These are phyloP conservation scores for Calendula officinalis DNA, from an alignment of 129 eudicot species.

Conservation along the genomic window DNA sequence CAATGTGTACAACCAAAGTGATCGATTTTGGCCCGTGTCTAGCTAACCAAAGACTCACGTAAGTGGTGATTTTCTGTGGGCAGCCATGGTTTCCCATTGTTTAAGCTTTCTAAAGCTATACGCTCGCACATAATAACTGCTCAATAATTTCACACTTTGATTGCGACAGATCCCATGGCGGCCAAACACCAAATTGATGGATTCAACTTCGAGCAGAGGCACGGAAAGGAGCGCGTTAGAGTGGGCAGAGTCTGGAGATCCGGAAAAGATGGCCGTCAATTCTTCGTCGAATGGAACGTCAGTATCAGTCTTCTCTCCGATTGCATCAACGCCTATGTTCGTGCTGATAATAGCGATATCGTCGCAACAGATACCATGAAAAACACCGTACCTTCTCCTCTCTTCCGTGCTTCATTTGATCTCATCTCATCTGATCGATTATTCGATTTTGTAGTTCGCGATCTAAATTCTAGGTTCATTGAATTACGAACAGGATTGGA, in stretches of 20 bases:
- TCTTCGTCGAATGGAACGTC: constrained; percentile 85
- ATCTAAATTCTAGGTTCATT: constrained; percentile 10
- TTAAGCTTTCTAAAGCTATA: no score
- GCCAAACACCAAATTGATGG: constrained; percentile 35
- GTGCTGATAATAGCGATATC: constrained; percentile 74
- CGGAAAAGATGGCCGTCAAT: constrained; percentile 41
- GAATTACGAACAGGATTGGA: no score
- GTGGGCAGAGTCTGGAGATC: constrained; percentile 85
- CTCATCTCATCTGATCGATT: constrained; percentile 4
- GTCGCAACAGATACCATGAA: constrained; percentile 99
- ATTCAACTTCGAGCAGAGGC: constrained; percentile 67
- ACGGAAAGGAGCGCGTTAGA: constrained; percentile 88
- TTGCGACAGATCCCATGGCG: constrained; percentile 17
- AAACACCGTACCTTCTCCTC: constrained; percentile 58
- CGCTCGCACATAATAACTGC: no score
- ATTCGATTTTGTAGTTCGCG: neutral
- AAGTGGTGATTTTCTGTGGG: neutral
- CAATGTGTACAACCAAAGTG: no score
- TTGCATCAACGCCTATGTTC: constrained; percentile 60
- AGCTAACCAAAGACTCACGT: neutral
- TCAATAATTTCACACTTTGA: neutral
- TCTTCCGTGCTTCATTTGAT: neutral
- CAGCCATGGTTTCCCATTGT: neutral
- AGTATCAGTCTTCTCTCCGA: constrained; percentile 69
- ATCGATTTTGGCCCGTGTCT: no score